Conservation (phyloP, 495 filamentous ascomycete species). For the Saxophila tyrrhenica region DNA sequence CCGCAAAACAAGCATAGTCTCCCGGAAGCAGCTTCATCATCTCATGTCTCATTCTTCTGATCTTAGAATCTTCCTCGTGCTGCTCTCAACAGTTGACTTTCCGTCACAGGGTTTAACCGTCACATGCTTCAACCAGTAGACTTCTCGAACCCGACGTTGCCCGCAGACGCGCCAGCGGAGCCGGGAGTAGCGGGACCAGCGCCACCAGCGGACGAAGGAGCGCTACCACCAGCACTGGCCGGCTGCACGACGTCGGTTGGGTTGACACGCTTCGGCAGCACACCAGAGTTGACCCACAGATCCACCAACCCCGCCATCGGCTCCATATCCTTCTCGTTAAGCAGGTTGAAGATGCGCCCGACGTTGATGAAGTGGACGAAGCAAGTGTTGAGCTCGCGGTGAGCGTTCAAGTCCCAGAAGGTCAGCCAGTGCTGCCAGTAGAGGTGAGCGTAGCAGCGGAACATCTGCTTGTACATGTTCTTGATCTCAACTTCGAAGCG, state of each 20-base stretch:
- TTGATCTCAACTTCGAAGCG: conserved; percentile 76
- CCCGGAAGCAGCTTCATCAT: not conserved
- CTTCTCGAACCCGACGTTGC: not conserved
- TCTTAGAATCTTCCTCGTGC: too few species aligned
- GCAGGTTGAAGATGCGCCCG: conserved; percentile 69
- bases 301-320: conserved; percentile 90
- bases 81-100: not conserved
- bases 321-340: conserved; percentile 75
- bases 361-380: conserved; percentile 90
- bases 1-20: not conserved
- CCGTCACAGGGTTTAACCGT: too few species aligned
- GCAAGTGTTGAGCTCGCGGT: conserved; percentile 85
- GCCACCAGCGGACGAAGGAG: not conserved
- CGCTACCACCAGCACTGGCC: not conserved
- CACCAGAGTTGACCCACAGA: conserved; percentile 73
- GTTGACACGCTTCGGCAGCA: conserved; percentile 44
- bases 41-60: not conserved
- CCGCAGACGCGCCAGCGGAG: not conserved
- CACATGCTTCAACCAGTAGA: not conserved
- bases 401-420: conserved; percentile 78
- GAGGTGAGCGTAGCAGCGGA: conserved; percentile 87
- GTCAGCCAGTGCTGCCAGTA: conserved; percentile 67
- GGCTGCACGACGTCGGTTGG: not conserved
- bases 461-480: conserved; percentile 92
- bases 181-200: not conserved